Evolutionary conservation across 148 eudicot species (phyloP), one percentile per base, ranked within the genome.

Genomic region (Fagopyrum esculentum): DNA sequence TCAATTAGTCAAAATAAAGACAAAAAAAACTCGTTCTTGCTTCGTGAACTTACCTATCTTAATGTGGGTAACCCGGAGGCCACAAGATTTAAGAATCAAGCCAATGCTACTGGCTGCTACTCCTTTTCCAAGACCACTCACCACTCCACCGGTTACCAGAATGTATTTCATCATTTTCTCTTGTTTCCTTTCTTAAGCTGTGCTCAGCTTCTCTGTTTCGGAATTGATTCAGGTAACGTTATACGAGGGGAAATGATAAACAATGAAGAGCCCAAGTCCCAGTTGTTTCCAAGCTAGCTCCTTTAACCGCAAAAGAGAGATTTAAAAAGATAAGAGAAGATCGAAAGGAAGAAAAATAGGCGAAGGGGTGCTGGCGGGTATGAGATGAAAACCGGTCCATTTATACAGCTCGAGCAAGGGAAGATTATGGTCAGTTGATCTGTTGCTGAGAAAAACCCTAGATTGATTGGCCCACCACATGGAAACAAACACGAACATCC

Each of bases 21-120:
- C 4, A 12, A 13, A 9, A 6, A 64, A 66, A 66, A 17, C 6
- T 47, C 55, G 46, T 71, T 45, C 52, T 26, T 17, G 40, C 54
- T 17, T 13, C 54, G 1, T 19, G 46, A n/a, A 71, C 9, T 47
- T 80, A 91, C 98, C 98, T 73, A 93, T 93, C 80, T 93, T 93
- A 80, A 93, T 93, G 78, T 95, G 85, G 72, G 98, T 92, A 77
- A 92, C 88, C 59, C 96, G 90, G 79, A 90, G 91, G 26, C 98
- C 98, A 73, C 93, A 93, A 59, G 93, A 85, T 81, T 93, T 89
- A 60, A 90, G 90, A 82, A 93, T 85, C 35, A 93, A 83, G 2
- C 98, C 98, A 86, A 93, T 86, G 86, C 98, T 93, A 82, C 98
- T 93, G 3, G 98, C 98, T 46, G 98, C 90, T 6, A 93, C 98